phyloP scores from a whole-genome alignment of 1,139 yeast species.

The Suhomyces ambrosiae region DNA sequence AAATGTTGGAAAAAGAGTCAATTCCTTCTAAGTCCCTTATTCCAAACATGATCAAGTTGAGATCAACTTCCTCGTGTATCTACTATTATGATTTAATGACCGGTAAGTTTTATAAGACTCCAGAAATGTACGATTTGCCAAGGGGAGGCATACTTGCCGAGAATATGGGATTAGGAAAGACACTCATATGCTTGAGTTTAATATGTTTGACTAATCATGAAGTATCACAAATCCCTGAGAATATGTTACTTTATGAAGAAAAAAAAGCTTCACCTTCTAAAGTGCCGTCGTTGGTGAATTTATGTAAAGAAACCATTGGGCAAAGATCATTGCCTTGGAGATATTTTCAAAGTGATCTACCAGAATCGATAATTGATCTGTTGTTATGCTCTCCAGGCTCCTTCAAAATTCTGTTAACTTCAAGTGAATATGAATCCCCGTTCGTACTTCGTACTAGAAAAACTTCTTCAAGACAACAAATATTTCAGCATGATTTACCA shows the following conservation, averaged over 20 bases:
- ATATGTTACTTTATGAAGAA: constrained; percentile 22
- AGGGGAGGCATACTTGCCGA: constrained; percentile 74
- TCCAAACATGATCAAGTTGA: constrained; percentile 45
- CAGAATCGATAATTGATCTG: constrained; percentile 40
- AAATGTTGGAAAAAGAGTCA: constrained; percentile 59
- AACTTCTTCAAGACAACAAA: constrained; percentile 15
- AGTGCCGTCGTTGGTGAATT: constrained; percentile 32
- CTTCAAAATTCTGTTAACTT: constrained; percentile 37
- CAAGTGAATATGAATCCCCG: constrained; percentile 25
- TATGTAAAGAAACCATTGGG: constrained; percentile 46
- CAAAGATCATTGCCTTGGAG: constrained; percentile 62
- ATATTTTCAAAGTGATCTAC: constrained; percentile 43
- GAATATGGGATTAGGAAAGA: constrained; percentile 78
- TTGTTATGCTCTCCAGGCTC: constrained; percentile 45
- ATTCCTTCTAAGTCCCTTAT: constrained; percentile 32
- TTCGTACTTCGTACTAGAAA: constrained; percentile 23
- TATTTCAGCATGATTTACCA: constrained; percentile 14
- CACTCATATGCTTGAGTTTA: constrained; percentile 64
- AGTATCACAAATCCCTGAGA: constrained; percentile 47
- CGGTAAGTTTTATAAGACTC: constrained; percentile 29
- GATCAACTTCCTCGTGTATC: constrained; percentile 14
- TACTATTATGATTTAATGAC: constrained; percentile 40
- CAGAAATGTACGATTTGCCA: constrained; percentile 49
- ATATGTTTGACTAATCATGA: constrained; percentile 59
- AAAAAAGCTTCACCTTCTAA: not conserved